A percentile compares a stretch with the other conserved stretches of the same genome.
Evolutionary conservation across 208 protist species (phyloP).

Genomic region (Trypanosoma melophagium): DNA sequence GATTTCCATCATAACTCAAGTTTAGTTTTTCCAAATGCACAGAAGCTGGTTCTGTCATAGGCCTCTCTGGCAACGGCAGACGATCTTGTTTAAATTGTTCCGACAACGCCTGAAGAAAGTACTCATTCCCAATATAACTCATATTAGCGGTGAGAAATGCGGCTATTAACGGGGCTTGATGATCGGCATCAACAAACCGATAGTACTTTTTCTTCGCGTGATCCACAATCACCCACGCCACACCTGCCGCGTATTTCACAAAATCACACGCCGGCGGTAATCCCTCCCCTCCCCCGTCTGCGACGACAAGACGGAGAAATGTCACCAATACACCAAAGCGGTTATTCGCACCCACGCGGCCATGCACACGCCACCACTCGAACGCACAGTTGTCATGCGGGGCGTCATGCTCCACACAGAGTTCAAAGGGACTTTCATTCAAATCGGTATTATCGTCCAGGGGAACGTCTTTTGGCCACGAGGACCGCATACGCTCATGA

Average conservation of each 20-base stretch:
- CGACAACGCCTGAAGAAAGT: constrained; percentile 54
- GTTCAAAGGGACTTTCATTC: constrained; percentile 13
- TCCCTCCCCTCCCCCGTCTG: constrained; percentile 44
- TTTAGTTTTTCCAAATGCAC: constrained; percentile 36
- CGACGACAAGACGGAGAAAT: constrained; percentile 44
- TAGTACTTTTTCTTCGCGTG: constrained; percentile 50
- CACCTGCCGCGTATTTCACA: constrained; percentile 27
- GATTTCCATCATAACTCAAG: constrained; percentile 39
- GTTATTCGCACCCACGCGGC: constrained; percentile 28
- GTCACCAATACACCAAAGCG: constrained; percentile 44
- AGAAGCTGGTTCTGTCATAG: constrained; percentile 27
- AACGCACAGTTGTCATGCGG: constrained; percentile 41
- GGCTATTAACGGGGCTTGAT: constrained; percentile 39
- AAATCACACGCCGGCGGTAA: constrained; percentile 20
- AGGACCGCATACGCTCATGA: constrained; percentile 35
- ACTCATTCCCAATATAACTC: constrained; percentile 24
- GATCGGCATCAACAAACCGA: constrained; percentile 53
- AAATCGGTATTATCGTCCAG: neutral
- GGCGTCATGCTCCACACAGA: constrained; percentile 41
- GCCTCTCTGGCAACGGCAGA: constrained; percentile 44
- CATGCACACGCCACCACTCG: constrained; percentile 49
- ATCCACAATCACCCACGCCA: constrained; percentile 63
- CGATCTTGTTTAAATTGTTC: constrained; percentile 50
- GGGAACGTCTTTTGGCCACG: constrained; percentile 34
- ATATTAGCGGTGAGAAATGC: constrained; percentile 47